Percentiles rank a stretch among this genome's conserved stretches.
Evolutionary conservation across 495 filamentous ascomycete genomes (phyloP).

Genomic region (Friedmanniomyces endolithicus): DNA sequence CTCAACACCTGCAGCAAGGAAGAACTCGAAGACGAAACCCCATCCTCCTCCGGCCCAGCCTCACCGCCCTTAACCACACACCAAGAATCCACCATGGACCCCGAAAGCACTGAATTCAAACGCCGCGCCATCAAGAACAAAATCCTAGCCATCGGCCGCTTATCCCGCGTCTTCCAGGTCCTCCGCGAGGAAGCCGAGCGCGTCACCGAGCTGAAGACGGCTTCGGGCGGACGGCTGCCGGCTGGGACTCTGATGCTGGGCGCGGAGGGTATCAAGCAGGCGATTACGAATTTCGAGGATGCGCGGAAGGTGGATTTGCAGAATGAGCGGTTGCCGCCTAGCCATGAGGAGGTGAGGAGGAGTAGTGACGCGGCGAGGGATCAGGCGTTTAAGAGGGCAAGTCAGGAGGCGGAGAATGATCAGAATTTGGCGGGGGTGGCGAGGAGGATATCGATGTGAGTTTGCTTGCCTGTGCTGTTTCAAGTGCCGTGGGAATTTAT

Average conservation of each 20-base stretch:
- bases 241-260: slow-evolving; percentile 96
- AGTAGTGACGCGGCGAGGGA: slow-evolving; percentile 66
- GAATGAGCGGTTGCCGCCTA: slow-evolving; percentile 87
- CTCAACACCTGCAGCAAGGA: slow-evolving; percentile 97
- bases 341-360: slow-evolving; percentile 75
- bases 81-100: slow-evolving; percentile 41
- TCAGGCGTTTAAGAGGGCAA: slow-evolving; percentile 71
- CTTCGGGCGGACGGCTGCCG: slow-evolving; percentile 81
- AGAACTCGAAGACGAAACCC: slow-evolving; percentile 73
- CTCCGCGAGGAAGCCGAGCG: slow-evolving; percentile 93
- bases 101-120: slow-evolving; percentile 81
- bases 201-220: slow-evolving; percentile 95
- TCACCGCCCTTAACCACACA: slow-evolving; percentile 43
- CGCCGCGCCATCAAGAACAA: slow-evolving; percentile 97
- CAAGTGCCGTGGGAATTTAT: background rate
- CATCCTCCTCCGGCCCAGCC: slow-evolving; percentile 44
- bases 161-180: slow-evolving; percentile 97
- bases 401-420: slow-evolving; percentile 82
- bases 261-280: slow-evolving; percentile 96
- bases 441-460: slow-evolving; percentile 92
- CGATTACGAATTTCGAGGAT: slow-evolving; percentile 95
- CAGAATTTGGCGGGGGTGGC: slow-evolving; percentile 71
- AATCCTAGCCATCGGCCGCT: slow-evolving; percentile 89
- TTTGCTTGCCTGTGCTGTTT: background rate
- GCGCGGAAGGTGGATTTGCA: slow-evolving; percentile 95